Evolutionary conservation across 2,329 filamentous ascomycete genomes (phyloP).

Genomic region (Aureobasidium sp.): DNA sequence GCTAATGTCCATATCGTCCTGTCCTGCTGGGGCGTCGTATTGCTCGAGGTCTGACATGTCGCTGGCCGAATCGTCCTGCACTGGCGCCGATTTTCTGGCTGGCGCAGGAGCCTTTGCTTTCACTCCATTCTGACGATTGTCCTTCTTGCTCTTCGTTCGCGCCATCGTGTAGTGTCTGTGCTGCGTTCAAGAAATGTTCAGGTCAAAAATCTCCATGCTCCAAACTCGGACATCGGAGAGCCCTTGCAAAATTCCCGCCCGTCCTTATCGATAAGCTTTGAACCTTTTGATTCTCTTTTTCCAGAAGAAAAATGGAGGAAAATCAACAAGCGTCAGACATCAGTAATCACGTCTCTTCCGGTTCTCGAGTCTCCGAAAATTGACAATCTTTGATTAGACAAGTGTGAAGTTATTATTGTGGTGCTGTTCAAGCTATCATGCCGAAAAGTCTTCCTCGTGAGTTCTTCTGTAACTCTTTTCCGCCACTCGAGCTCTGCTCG

Average conservation of each 20-base stretch:
- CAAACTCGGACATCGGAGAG: constrained; percentile 7
- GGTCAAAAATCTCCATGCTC: constrained; percentile 9
- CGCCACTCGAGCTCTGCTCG: constrained; percentile 9
- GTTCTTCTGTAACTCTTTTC: not conserved
- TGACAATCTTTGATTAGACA: not conserved
- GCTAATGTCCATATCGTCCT: constrained; percentile 15
- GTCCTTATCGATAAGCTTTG: constrained; percentile 15
- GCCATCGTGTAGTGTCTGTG: constrained; percentile 5
- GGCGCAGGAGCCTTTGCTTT: not conserved
- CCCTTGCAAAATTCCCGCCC: constrained; percentile 6
- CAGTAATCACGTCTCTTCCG: not conserved
- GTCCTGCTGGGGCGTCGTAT: constrained; percentile 9
- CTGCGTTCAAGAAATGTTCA: not conserved
- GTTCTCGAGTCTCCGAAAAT: not conserved
- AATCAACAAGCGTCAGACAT: not conserved
- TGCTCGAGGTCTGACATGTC: constrained; percentile 14
- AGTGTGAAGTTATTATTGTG: constrained; percentile 1
- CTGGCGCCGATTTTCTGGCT: not conserved
- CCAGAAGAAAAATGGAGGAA: not conserved
- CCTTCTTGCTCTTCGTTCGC: constrained; percentile 10
- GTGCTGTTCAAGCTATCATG: constrained; percentile 4
- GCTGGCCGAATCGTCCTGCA: constrained; percentile 8
- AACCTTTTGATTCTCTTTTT: not conserved
- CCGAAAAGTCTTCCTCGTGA: not conserved
- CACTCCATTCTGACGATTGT: not conserved